Conservation (phyloP, 106 monocot species). For the Dactylorhiza incarnata region DNA sequence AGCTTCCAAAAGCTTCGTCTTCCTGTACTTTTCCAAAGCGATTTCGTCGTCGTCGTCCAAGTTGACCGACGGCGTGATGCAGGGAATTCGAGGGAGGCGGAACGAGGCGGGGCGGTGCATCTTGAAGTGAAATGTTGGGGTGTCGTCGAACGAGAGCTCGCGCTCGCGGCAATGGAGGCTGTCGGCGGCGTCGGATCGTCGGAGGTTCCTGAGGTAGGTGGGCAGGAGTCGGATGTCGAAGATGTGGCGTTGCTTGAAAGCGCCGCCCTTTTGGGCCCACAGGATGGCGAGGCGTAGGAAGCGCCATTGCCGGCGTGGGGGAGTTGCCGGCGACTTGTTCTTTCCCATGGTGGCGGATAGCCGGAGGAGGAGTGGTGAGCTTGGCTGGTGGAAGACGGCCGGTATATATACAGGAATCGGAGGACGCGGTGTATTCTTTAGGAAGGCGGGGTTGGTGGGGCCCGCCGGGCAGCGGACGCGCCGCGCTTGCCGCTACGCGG, state of each 20-base stretch:
- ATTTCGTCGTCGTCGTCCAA: constrained; percentile 12
- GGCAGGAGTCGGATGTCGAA: constrained; percentile 16
- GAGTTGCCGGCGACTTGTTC: not conserved
- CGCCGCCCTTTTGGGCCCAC: constrained; percentile 33
- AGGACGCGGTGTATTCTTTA: not conserved
- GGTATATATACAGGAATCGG: not conserved
- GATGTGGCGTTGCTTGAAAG: constrained; percentile 14
- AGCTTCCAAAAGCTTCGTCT: not conserved
- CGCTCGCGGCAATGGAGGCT: constrained; percentile 20
- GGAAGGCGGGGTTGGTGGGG: not conserved
- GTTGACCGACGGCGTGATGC: constrained; percentile 21
- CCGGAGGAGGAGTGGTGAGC: not conserved
- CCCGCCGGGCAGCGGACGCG: not conserved
- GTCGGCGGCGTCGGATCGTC: not conserved
- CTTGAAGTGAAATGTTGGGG: constrained; percentile 45
- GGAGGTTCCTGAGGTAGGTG: constrained; percentile 10
- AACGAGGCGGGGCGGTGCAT: constrained; percentile 17
- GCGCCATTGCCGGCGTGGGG: constrained; percentile 22
- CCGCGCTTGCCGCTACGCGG: not conserved
- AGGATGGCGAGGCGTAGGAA: constrained; percentile 30
- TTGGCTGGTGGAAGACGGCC: not conserved
- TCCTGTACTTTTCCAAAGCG: not conserved
- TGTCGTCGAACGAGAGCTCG: constrained; percentile 64
- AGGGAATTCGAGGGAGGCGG: constrained; percentile 31
- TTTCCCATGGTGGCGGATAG: not conserved